A percentile compares a stretch with the other conserved stretches of the same genome.
These are phyloP conservation scores for Ramalina peruviana DNA, from an alignment of 495 filamentous ascomycete genomes.

Conservation along the genomic window DNA sequence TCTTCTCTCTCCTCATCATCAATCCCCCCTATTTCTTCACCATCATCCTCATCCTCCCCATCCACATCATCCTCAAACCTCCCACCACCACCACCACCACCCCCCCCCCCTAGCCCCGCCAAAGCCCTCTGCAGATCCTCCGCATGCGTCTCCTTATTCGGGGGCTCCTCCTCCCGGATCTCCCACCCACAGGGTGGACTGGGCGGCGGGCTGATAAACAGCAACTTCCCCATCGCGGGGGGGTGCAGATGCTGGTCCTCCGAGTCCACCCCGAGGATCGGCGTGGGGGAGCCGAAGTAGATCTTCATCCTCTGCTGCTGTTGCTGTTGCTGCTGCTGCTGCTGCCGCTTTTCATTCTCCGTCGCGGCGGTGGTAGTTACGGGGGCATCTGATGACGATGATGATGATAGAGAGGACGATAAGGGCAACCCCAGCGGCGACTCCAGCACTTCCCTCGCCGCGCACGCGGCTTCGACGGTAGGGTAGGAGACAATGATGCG, in stretches of 20 bases:
- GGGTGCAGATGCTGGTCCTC: constrained; percentile 57
- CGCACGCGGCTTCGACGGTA: constrained; percentile 55
- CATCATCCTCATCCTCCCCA: constrained; percentile 29
- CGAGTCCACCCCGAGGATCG: constrained; percentile 39
- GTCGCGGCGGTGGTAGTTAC: too few relatives aligned
- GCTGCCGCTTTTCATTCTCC: too few relatives aligned
- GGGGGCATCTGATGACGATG: too few relatives aligned
- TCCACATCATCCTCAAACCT: constrained; percentile 25
- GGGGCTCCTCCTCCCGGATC: constrained; percentile 73
- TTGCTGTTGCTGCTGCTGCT: not conserved
- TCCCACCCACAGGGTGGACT: constrained; percentile 89
- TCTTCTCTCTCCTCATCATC: constrained; percentile 20
- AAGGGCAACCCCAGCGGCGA: constrained; percentile 23
- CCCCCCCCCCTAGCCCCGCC: constrained; percentile 38
- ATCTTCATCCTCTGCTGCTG: constrained; percentile 41
- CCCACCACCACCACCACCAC: constrained; percentile 20
- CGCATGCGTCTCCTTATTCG: constrained; percentile 87
- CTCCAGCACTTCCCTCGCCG: constrained; percentile 56
- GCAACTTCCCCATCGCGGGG: constrained; percentile 77
- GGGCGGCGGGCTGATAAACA: constrained; percentile 94
- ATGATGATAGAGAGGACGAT: not conserved
- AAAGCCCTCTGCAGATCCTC: constrained; percentile 76
- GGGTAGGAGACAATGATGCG: constrained; percentile 85
- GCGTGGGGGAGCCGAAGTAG: constrained; percentile 79
- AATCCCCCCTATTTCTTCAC: too few relatives aligned